These are phyloP conservation scores for Blechomonas ayalai DNA, from an alignment of 208 protist genomes.

Conservation along the genomic window DNA sequence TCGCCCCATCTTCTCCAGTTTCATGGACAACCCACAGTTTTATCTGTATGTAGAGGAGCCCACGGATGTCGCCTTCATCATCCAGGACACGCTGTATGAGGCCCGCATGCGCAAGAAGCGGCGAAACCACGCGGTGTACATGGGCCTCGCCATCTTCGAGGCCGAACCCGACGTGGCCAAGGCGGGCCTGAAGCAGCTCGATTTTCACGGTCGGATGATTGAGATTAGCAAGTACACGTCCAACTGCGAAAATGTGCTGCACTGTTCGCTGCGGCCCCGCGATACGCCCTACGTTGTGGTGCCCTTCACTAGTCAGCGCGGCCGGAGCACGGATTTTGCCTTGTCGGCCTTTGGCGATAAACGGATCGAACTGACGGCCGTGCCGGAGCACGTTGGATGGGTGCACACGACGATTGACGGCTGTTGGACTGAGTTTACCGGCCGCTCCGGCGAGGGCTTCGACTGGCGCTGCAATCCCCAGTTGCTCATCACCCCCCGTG, in stretches of 20 bases:
- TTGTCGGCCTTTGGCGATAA: constrained; percentile 78
- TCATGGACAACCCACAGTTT: constrained; percentile 92
- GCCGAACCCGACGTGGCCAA: constrained; percentile 61
- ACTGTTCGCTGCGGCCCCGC: constrained; percentile 62
- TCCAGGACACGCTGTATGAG: constrained; percentile 86
- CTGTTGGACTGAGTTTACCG: constrained; percentile 78
- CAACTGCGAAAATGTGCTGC: constrained; percentile 89
- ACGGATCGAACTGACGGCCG: constrained; percentile 70
- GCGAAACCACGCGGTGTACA: constrained; percentile 86
- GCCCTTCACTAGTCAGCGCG: constrained; percentile 83
- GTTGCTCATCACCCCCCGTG: constrained; percentile 44
- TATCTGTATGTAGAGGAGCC: constrained; percentile 52
- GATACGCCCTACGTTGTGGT: constrained; percentile 84
- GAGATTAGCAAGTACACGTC: constrained; percentile 85
- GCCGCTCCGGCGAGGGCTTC: constrained; percentile 66
- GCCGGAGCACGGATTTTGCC: constrained; percentile 73
- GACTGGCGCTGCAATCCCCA: constrained; percentile 90
- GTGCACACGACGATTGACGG: constrained; percentile 75
- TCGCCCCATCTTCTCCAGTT: constrained; percentile 82
- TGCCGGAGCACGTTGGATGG: constrained; percentile 85
- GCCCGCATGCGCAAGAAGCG: constrained; percentile 79
- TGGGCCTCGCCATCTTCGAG: constrained; percentile 86
- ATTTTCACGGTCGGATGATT: constrained; percentile 86
- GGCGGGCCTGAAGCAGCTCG: constrained; percentile 81
- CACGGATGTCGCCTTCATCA: constrained; percentile 80